phyloP scores from a whole-genome alignment of 2,329 filamentous ascomycete species.

The Dactylellina haptotyla region DNA sequence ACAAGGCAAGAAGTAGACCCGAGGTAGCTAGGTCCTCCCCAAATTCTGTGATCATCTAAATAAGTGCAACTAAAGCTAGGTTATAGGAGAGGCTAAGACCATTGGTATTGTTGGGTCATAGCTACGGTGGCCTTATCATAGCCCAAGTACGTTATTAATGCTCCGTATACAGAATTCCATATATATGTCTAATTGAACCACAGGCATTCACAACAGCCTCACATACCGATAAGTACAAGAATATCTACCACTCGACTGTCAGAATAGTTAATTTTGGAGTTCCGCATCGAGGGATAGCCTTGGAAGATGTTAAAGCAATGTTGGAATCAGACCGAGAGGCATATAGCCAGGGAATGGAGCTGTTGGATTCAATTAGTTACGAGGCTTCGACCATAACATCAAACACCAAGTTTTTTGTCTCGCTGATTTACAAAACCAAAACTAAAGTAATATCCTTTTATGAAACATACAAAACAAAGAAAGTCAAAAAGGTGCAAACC shows the following conservation, averaged over 20 bases:
- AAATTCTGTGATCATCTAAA: too few relatives aligned
- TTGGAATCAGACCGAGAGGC: constrained; percentile 12
- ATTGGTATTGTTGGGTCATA: constrained; percentile 38
- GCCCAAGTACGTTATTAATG: constrained; percentile 12
- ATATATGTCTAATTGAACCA: not conserved
- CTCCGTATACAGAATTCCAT: not conserved
- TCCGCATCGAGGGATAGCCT: constrained; percentile 33
- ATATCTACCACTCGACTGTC: constrained; percentile 30
- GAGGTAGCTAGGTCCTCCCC: too few relatives aligned
- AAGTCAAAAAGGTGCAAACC: constrained; percentile 17
- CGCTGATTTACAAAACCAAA: constrained; percentile 4
- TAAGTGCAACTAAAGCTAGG: not conserved
- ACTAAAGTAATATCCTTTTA: constrained; percentile 18
- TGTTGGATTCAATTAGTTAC: constrained; percentile 14
- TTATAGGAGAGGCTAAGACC: constrained; percentile 25
- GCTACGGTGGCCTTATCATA: constrained; percentile 42
- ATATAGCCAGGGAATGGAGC: constrained; percentile 15
- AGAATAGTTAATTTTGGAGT: constrained; percentile 40
- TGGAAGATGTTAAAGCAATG: constrained; percentile 25
- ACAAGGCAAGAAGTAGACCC: constrained; percentile 35
- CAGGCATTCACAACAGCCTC: constrained; percentile 31
- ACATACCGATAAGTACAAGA: not conserved
- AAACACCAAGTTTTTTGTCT: constrained; percentile 10
- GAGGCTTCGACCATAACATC: constrained; percentile 9
- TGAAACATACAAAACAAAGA: constrained; percentile 26